Base-by-base conservation (phyloP, 371 early-diverging fungal genomes). In the Mucor irregularis region DNA sequence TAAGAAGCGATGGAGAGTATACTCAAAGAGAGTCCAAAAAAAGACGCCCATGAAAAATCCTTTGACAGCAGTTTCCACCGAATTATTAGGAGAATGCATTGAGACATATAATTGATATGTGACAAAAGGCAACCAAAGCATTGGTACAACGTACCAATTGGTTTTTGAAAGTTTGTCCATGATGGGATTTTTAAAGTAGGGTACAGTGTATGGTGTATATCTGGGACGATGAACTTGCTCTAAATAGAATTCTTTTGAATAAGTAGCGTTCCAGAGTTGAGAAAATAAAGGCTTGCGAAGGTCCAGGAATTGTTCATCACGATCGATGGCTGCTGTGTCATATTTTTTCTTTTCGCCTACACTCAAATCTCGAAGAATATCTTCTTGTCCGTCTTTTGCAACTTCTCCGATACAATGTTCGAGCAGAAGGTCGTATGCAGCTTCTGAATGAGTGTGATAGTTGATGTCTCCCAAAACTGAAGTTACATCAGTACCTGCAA, bases 181-280 rank as follows among this genome's bases (percentile, higher is more conserved):
- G 53, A 76, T 56, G 34, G 71, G 69, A 29, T 81, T 72, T 10
- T 77, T 80, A 65, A 97, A 97, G 52, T 94, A 82, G 30, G 87
- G 82, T 42, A 88, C 69, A 66, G 92, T 89, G 26, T 71, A 54
- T 13, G 77, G 68, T 3, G 68, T 66, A 47, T 69, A 73, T 28
- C 92, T 88, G 14, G 98, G 95, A 33, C 84, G 85, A 71, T 98
- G 98, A 10, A 97, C 91, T 66, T 95, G 93, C 53, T 90, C 80
- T 53, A 97, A 69, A 59, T 97, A 97, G 54, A 84, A 89, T 11
- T 79, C 83, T 68, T 91, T 94, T 3, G 86, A 76, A 39, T 83
- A 95, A 26, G 83, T 86, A 11, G 82, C 78, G 49, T 74, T 69
- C 84, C 88, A 90, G 63, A 98, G 82, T 66, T 98, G 97, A 53